A percentile compares a stretch with the other conserved stretches of the same genome.
These are phyloP conservation scores for Fusarium sp. DNA, from an alignment of 2,329 filamentous ascomycete genomes.

Conservation along the genomic window DNA sequence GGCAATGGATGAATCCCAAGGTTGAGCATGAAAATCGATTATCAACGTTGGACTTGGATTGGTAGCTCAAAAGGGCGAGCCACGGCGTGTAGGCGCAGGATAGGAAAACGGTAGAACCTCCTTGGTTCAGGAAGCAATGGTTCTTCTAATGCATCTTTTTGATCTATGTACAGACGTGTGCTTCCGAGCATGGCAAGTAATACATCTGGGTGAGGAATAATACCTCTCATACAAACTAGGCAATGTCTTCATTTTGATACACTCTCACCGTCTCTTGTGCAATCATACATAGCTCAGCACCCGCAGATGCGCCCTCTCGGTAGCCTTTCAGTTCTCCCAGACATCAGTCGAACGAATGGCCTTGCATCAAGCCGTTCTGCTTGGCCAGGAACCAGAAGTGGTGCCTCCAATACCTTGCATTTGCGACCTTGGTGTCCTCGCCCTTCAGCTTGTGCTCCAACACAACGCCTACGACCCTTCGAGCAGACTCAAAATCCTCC, in stretches of 20 bases:
- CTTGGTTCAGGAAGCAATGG: conserved; percentile 9
- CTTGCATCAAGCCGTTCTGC: conserved; percentile 57
- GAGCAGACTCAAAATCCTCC: conserved; percentile 49
- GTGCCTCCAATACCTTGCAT: conserved; percentile 62
- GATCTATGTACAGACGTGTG: conserved; percentile 32
- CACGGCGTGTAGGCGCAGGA: conserved; percentile 35
- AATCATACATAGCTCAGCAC: neutral
- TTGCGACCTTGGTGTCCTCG: conserved; percentile 34
- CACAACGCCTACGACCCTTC: conserved; percentile 52
- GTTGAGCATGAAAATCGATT: neutral
- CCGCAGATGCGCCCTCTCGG: neutral
- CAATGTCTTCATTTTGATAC: conserved; percentile 11
- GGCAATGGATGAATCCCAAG: conserved; percentile 51
- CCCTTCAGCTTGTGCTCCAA: conserved; percentile 48
- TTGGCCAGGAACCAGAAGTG: conserved; percentile 66
- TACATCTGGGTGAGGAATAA: conserved; percentile 38
- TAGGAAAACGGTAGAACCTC: conserved; percentile 12
- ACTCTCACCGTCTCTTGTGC: conserved; percentile 6
- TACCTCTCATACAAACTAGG: conserved; percentile 37
- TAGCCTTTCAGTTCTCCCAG: conserved; percentile 4
- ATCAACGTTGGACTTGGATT: neutral
- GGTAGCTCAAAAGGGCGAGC: neutral
- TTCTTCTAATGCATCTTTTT: conserved; percentile 4
- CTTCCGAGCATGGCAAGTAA: conserved; percentile 22
- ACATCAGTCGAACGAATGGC: conserved; percentile 18